These are phyloP conservation scores for Hymenoscyphus fructigenus DNA, from an alignment of 2,329 filamentous ascomycete genomes.

Conservation along the genomic window DNA sequence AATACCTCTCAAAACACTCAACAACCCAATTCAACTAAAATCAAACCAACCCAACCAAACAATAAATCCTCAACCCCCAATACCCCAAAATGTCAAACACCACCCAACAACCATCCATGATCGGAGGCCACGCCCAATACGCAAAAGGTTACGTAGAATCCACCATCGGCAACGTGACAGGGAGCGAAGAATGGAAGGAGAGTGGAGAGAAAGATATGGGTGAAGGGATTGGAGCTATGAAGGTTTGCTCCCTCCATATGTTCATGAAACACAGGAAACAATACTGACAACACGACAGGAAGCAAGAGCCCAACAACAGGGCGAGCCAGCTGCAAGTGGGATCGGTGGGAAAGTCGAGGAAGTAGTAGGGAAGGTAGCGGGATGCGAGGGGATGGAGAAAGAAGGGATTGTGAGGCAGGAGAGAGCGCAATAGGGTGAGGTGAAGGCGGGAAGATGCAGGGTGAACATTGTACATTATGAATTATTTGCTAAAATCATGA, in stretches of 20 bases:
- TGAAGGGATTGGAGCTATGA: constrained; percentile 59
- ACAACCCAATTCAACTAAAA: background rate
- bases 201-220: constrained; percentile 65
- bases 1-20: background rate
- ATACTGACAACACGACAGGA: constrained; percentile 5
- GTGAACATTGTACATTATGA: background rate
- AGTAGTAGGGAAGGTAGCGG: constrained; percentile 59
- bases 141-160: constrained; percentile 66
- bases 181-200: constrained; percentile 60
- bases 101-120: constrained; percentile 51
- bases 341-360: constrained; percentile 59
- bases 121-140: constrained; percentile 65
- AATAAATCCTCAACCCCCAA: background rate
- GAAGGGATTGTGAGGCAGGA: constrained; percentile 54
- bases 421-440: constrained; percentile 13
- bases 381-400: constrained; percentile 68
- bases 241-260: constrained; percentile 21
- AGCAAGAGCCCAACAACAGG: constrained; percentile 14
- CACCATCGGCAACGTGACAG: constrained; percentile 54
- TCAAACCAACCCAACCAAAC: background rate
- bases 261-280: too few relatives aligned
- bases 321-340: constrained; percentile 23
- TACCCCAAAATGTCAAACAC: constrained; percentile 3
- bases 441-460: background rate
- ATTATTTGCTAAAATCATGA: background rate